Conservation (phyloP, 495 filamentous ascomycete genomes). For the Hypoxylon fuscum region DNA sequence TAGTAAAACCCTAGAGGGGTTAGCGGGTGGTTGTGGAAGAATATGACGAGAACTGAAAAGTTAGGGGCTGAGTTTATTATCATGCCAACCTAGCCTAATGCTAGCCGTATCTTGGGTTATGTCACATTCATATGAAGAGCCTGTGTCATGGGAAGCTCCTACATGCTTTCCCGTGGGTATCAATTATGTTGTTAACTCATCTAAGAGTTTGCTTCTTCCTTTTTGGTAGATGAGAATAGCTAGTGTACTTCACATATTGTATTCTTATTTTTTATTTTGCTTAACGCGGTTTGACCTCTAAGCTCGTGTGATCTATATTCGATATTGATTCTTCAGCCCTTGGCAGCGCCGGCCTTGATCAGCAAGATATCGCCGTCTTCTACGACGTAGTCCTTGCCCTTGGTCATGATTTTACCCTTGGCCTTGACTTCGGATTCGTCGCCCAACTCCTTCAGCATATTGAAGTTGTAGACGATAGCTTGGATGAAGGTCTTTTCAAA, state of each 20-base stretch:
- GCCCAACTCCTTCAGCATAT: constrained; percentile 78
- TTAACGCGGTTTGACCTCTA: constrained; percentile 6
- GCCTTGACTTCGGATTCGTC: constrained; percentile 90
- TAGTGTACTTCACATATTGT: constrained; percentile 5
- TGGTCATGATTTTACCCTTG: constrained; percentile 96
- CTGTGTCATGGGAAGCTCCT: not conserved
- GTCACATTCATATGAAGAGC: no score
- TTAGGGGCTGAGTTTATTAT: no score
- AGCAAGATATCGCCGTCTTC: constrained; percentile 81
- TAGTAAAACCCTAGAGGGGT: no score
- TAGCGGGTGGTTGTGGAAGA: no score
- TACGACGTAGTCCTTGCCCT: constrained; percentile 97
- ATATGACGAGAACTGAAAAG: no score
- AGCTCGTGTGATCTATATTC: constrained; percentile 32
- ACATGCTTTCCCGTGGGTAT: not conserved
- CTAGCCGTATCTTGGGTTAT: no score
- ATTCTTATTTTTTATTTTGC: constrained; percentile 24
- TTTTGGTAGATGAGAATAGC: not conserved
- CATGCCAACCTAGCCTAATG: no score
- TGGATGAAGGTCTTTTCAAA: constrained; percentile 99
- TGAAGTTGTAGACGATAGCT: constrained; percentile 89
- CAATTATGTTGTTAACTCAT: not conserved
- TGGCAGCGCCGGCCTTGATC: constrained; percentile 96
- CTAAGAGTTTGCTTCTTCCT: not conserved
- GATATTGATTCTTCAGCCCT: constrained; percentile 60